phyloP scores from a whole-genome alignment of 148 eudicot species.

The Amaranthus hypochondriacus region DNA sequence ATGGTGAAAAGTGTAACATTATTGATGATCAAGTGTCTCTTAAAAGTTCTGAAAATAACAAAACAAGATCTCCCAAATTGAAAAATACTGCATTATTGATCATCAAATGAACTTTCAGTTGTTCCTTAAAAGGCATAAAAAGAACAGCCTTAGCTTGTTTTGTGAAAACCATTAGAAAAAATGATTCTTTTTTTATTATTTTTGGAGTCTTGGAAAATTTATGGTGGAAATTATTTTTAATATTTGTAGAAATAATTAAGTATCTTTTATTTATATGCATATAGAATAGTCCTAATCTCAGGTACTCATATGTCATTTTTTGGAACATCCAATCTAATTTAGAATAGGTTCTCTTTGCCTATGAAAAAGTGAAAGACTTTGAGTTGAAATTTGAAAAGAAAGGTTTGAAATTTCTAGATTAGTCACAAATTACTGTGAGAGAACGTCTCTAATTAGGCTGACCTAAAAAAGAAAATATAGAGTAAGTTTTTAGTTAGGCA shows the following conservation, averaged over 20 bases:
- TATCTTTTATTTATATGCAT: neutral
- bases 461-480: too few species aligned
- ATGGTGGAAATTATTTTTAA: neutral
- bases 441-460: too few species aligned
- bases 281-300: constrained; percentile 15
- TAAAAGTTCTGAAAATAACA: constrained; percentile 6
- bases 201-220: neutral
- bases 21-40: neutral
- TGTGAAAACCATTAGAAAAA: neutral
- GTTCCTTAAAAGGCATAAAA: neutral
- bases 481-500: too few species aligned
- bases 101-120: neutral
- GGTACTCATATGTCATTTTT: constrained; percentile 13
- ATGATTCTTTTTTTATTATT: neutral
- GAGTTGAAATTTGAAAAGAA: neutral
- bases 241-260: neutral
- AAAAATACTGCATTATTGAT: neutral
- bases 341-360: constrained; percentile 20
- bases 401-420: neutral
- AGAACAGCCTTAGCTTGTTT: neutral
- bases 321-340: constrained; percentile 7
- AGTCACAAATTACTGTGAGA: neutral
- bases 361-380: neutral
- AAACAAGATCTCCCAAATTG: constrained; percentile 2
- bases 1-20: neutral